Percentiles rank a stretch among this genome's conserved stretches.
phyloP scores from a whole-genome alignment of 805 yeast species.

The Teunomyces barrocoloradensis region DNA sequence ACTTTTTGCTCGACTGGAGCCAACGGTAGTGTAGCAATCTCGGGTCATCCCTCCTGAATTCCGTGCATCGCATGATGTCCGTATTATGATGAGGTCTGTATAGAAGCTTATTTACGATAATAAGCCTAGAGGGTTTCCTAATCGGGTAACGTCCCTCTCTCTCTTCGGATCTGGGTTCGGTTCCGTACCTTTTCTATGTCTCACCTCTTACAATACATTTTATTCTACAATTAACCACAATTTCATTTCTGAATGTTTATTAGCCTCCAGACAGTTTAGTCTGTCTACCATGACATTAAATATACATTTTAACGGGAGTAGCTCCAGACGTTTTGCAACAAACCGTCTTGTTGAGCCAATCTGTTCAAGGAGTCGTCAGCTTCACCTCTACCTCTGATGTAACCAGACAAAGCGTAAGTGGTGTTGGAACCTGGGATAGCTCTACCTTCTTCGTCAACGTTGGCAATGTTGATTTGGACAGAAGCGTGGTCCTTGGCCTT shows the following conservation, averaged over 20 bases:
- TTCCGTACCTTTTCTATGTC: no score
- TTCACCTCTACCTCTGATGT: slow-evolving; percentile 98
- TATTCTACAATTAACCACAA: background rate
- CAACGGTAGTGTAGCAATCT: no score
- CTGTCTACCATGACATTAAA: slow-evolving; percentile 15
- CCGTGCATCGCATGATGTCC: background rate
- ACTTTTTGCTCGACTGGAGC: no score
- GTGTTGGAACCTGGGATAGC: slow-evolving; percentile 86
- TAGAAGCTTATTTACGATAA: background rate
- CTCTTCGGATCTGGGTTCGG: no score
- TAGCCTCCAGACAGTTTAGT: background rate
- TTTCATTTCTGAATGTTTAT: slow-evolving; percentile 1
- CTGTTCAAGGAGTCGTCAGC: slow-evolving; percentile 99
- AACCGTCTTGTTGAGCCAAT: slow-evolving; percentile 98
- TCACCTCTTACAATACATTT: no score
- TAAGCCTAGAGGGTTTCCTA: no score
- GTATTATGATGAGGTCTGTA: background rate
- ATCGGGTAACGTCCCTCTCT: no score
- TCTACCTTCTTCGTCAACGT: slow-evolving; percentile 96
- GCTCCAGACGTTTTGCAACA: slow-evolving; percentile 93
- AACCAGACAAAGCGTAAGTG: slow-evolving; percentile 96
- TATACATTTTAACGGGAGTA: slow-evolving; percentile 74
- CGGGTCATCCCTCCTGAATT: background rate
- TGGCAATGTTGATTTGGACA: slow-evolving; percentile 97
- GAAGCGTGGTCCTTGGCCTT: slow-evolving; percentile 99